Percentiles rank a stretch among this genome's conserved stretches.
Evolutionary conservation across 2,329 filamentous ascomycete species (phyloP).

Genomic region (Fusarium sp.): DNA sequence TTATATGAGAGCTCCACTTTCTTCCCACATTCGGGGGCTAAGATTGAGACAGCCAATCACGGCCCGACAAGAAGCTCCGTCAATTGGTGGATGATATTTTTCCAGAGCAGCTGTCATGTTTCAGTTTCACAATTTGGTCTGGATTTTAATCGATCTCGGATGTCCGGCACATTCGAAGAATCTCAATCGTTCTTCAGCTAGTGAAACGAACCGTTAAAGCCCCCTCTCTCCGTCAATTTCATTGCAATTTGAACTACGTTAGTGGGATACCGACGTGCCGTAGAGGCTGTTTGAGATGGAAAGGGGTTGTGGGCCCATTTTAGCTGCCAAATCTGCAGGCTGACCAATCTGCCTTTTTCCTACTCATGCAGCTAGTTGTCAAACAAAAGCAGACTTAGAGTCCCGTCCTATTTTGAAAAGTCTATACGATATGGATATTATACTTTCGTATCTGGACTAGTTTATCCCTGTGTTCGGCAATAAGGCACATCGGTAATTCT

Average conservation of each 20-base stretch:
- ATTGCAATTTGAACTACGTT: neutral
- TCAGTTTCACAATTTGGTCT: slow-evolving; percentile 6
- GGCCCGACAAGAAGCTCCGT: neutral
- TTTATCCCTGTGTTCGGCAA: neutral
- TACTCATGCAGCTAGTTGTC: too few species aligned
- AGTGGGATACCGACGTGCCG: too few species aligned
- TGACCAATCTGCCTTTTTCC: too few species aligned
- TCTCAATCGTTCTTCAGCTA: neutral
- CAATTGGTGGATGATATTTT: slow-evolving; percentile 31
- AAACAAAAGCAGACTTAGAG: too few species aligned
- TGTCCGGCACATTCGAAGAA: slow-evolving; percentile 8
- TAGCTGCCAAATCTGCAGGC: too few species aligned
- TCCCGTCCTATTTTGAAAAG: too few species aligned
- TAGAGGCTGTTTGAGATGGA: too few species aligned
- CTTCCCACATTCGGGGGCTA: slow-evolving; percentile 8
- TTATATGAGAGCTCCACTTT: neutral
- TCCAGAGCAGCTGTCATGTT: slow-evolving; percentile 22
- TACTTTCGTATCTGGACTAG: neutral
- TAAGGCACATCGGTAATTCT: neutral
- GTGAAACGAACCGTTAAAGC: too few species aligned
- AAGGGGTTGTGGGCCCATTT: too few species aligned
- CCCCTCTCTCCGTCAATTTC: rapidly evolving
- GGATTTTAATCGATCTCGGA: slow-evolving; percentile 1
- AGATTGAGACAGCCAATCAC: slow-evolving; percentile 11
- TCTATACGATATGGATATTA: too few species aligned